These are phyloP conservation scores for Kingdonia uniflora DNA, from an alignment of 164 flowering plant species.

Conservation along the genomic window DNA sequence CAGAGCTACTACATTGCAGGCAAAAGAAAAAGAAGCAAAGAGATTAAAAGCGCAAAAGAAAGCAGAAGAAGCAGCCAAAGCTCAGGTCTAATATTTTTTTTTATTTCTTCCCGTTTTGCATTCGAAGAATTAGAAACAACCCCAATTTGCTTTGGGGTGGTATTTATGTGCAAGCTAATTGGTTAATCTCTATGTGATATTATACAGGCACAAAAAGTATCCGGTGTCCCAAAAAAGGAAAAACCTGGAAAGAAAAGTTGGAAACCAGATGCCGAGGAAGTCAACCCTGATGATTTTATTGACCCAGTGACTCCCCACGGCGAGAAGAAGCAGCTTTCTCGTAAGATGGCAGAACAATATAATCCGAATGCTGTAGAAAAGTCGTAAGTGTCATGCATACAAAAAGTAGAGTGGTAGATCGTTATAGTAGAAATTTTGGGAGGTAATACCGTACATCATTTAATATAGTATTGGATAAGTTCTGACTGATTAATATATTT, in stretches of 20 bases:
- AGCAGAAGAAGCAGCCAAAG: conserved; percentile 51
- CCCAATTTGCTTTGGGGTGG: not conserved
- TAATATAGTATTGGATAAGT: no score
- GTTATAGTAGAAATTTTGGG: no score
- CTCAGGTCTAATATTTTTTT: conserved; percentile 31
- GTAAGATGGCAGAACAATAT: conserved; percentile 78
- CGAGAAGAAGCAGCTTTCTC: conserved; percentile 73
- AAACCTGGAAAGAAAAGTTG: conserved; percentile 34
- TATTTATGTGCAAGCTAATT: not conserved
- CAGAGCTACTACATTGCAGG: conserved; percentile 24
- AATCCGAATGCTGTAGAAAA: conserved; percentile 80
- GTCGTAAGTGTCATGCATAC: conserved; percentile 37
- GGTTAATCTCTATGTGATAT: conserved; percentile 1
- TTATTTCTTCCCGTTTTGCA: no score
- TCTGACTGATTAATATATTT: no score
- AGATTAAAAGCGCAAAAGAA: conserved; percentile 65
- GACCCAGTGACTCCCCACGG: conserved; percentile 81
- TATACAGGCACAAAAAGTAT: conserved; percentile 50
- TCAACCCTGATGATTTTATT: conserved; percentile 56
- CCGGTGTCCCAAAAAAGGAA: conserved; percentile 39
- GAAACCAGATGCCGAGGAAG: conserved; percentile 49
- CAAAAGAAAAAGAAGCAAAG: conserved; percentile 73
- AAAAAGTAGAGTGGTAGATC: no score
- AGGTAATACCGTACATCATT: no score
- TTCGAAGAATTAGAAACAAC: no score